Percentiles rank a stretch among this genome's conserved stretches.
Conservation (phyloP, 768 basidiomycete species). For the Trametes cinnabarina region DNA sequence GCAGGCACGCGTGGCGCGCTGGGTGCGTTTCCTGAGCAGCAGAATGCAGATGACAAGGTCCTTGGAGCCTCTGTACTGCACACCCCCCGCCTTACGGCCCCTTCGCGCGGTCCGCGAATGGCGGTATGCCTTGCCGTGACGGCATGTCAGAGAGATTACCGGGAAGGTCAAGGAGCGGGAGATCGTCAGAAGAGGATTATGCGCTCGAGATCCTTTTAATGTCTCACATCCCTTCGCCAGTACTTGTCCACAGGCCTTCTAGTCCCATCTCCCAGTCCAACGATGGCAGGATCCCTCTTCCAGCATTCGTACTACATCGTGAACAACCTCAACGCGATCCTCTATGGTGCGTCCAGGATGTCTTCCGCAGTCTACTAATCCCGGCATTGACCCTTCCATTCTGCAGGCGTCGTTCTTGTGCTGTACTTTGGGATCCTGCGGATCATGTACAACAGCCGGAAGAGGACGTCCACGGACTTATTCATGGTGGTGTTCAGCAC, state of each 20-base stretch:
- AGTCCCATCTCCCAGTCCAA: constrained; percentile 18
- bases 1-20: not conserved
- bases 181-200: too few relatives aligned
- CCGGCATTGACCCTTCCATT: constrained; percentile 23
- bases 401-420: constrained; percentile 22
- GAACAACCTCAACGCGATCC: constrained; percentile 18
- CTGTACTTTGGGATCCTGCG: constrained; percentile 21
- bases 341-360: constrained; percentile 22
- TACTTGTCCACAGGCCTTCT: constrained; percentile 35
- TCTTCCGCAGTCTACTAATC: constrained; percentile 32
- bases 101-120: too few relatives aligned
- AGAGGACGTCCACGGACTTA: constrained; percentile 6
- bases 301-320: constrained; percentile 21
- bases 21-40: too few relatives aligned
- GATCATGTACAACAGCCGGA: constrained; percentile 5
- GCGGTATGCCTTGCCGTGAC: not conserved
- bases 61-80: too few relatives aligned
- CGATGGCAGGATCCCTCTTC: constrained; percentile 11
- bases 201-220: too few relatives aligned
- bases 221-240: constrained; percentile 4
- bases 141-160: not conserved
- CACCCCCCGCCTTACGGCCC: too few relatives aligned
- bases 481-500: constrained; percentile 26
- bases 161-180: not conserved
- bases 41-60: too few relatives aligned